These are phyloP conservation scores for Candida caryicola DNA, from an alignment of 805 yeast genomes.

Conservation along the genomic window DNA sequence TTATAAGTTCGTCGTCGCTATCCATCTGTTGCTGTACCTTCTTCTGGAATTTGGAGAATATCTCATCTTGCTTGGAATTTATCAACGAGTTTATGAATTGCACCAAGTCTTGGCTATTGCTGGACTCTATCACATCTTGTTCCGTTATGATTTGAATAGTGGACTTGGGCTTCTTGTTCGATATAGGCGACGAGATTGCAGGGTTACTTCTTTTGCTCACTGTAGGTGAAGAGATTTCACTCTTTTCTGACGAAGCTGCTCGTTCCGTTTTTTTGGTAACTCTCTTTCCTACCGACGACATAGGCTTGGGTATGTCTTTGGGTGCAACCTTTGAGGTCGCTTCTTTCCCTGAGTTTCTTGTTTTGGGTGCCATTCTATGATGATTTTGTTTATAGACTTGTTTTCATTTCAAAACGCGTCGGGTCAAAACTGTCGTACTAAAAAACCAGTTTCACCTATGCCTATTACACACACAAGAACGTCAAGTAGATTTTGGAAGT, in stretches of 20 bases:
- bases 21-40: slow-evolving; percentile 16
- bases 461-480: no score
- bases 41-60: slow-evolving; percentile 25
- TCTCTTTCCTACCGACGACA: neutral
- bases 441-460: no score
- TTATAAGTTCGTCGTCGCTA: slow-evolving; percentile 20
- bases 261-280: neutral
- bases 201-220: slow-evolving; percentile 1
- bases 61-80: slow-evolving; percentile 30
- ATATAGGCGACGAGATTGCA: neutral
- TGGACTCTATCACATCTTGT: slow-evolving; percentile 28
- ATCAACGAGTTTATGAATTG: slow-evolving; percentile 30
- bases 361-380: neutral
- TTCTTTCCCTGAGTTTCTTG: neutral
- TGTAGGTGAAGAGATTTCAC: slow-evolving; percentile 2
- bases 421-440: no score
- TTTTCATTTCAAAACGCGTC: no score
- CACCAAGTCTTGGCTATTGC: slow-evolving; percentile 25
- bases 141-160: slow-evolving; percentile 21
- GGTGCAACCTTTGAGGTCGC: neutral
- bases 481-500: no score
- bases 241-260: neutral
- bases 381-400: no score
- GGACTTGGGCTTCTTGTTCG: slow-evolving; percentile 3
- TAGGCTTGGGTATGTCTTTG: neutral